Conservation (phyloP, 1,284 basidiomycete genomes). For the Sporisorium iseilematis-ciliati region DNA sequence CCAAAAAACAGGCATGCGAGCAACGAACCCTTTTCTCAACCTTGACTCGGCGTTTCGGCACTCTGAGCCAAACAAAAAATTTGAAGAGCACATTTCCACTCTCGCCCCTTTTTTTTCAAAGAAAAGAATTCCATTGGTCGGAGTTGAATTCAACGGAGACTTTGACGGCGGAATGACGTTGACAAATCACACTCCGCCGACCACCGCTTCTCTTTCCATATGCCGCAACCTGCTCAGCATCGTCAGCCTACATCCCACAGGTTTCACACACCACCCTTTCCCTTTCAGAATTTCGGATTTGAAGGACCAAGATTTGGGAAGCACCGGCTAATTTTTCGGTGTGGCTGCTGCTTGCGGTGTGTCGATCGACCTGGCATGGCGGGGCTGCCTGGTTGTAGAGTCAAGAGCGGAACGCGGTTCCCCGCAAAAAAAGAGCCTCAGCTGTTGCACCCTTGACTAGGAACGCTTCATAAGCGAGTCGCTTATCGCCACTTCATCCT, state of each 20-base stretch:
- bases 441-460: no score
- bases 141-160: slow-evolving; percentile 30
- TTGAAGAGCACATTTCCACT: neutral
- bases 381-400: no score
- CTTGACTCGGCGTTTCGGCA: neutral
- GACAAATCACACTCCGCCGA: slow-evolving; percentile 11
- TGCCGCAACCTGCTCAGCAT: slow-evolving; percentile 13
- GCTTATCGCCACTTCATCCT: no score
- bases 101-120: neutral
- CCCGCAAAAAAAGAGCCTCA: no score
- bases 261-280: slow-evolving; percentile 12
- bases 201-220: slow-evolving; percentile 10
- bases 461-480: no score
- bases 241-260: neutral
- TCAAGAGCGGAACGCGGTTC: no score
- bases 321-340: no score
- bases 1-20: slow-evolving; percentile 2
- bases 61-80: no score
- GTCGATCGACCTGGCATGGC: no score
- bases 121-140: slow-evolving; percentile 10
- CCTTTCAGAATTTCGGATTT: neutral
- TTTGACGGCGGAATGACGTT: slow-evolving; percentile 44
- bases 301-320: slow-evolving; percentile 1
- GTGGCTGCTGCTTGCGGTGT: no score
- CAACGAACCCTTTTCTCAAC: neutral